A percentile compares a stretch with the other conserved stretches of the same genome.
Conservation (phyloP, 345 rosid species). For the Hypericum androsaemum region DNA sequence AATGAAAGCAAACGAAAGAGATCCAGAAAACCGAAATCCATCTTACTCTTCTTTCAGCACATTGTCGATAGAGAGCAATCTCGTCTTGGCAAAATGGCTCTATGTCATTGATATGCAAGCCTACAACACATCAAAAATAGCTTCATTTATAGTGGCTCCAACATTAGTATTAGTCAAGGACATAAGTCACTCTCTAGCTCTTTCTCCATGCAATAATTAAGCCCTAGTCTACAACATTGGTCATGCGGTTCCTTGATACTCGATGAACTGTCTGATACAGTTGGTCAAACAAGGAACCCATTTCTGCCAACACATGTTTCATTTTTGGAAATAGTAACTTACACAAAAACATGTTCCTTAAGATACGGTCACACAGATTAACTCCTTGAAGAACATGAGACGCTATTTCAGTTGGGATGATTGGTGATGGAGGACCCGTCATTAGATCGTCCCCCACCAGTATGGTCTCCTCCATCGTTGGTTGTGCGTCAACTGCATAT, state of each 20-base stretch:
- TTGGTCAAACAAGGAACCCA: background rate
- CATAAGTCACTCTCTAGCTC: background rate
- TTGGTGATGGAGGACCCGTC: constrained; percentile 87
- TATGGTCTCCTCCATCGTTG: constrained; percentile 91
- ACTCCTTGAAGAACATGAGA: constrained; percentile 82
- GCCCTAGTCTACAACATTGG: too few species aligned
- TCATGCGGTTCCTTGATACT: too few species aligned
- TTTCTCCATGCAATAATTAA: too few species aligned
- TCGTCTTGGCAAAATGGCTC: constrained; percentile 97
- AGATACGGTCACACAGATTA: constrained; percentile 68
- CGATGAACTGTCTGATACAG: too few species aligned
- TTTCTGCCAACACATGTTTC: background rate
- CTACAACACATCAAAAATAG: constrained; percentile 22
- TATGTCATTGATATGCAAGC: constrained; percentile 79
- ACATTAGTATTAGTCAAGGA: background rate
- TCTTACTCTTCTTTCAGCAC: constrained; percentile 73
- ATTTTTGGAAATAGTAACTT: constrained; percentile 23
- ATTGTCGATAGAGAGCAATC: constrained; percentile 63
- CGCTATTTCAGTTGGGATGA: constrained; percentile 86
- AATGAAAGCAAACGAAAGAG: too few species aligned
- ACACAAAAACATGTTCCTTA: constrained; percentile 82
- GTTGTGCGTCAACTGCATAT: constrained; percentile 78
- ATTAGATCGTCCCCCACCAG: constrained; percentile 89
- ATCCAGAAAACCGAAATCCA: background rate
- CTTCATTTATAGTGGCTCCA: background rate